phyloP scores from a whole-genome alignment of 176 grass and related monocot genomes.

The Phoenix roebelenii region DNA sequence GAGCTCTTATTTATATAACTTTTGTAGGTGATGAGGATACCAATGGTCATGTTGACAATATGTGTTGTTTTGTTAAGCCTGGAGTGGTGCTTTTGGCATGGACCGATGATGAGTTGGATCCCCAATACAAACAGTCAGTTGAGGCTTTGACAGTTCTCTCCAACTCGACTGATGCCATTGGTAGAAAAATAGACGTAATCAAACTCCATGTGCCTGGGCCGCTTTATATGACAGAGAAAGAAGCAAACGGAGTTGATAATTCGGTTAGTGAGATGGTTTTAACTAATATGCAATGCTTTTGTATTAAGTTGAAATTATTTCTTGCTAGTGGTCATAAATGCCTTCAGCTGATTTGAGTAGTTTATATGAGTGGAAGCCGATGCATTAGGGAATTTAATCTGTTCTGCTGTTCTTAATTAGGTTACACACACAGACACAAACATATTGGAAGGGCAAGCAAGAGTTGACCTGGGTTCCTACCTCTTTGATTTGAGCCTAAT shows the following conservation, averaged over 20 bases:
- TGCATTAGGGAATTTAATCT: too few species aligned
- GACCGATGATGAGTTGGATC: conserved; percentile 60
- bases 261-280: conserved; percentile 23
- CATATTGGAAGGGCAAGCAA: too few species aligned
- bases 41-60: conserved; percentile 78
- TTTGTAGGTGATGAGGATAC: conserved; percentile 77
- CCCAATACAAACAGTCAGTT: conserved; percentile 61
- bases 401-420: too few species aligned
- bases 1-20: not conserved
- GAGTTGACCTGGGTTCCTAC: too few species aligned
- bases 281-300: not conserved
- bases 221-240: conserved; percentile 76
- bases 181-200: conserved; percentile 49
- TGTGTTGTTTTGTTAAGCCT: conserved; percentile 83
- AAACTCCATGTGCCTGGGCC: conserved; percentile 86
- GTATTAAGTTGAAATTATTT: too few species aligned
- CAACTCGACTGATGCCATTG: conserved; percentile 37
- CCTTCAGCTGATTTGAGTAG: too few species aligned
- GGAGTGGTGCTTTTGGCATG: conserved; percentile 67
- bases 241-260: conserved; percentile 42
- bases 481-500: too few species aligned
- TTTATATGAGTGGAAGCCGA: too few species aligned
- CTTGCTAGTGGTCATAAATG: too few species aligned
- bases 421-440: too few species aligned
- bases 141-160: conserved; percentile 62